Base-by-base conservation (phyloP, 2,329 filamentous ascomycete species). In the Xylariaceae sp. region DNA sequence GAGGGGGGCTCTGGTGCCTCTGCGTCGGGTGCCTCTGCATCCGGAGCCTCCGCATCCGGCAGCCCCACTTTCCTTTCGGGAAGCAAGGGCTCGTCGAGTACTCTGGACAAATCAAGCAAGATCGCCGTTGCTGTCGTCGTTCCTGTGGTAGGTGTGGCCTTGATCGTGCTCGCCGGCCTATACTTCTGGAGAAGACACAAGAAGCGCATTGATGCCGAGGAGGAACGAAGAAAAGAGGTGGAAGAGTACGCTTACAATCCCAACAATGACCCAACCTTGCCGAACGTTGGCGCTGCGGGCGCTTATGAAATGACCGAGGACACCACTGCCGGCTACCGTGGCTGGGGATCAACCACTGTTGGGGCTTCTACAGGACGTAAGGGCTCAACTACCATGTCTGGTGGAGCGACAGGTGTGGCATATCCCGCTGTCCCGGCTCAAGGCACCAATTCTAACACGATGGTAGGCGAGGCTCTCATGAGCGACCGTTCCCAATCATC, bases 241-340 rank as follows among this genome's bases (percentile, higher is more conserved):
- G 93, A 97, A 73, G 94, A 97, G 72, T 97, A 97, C 73, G 88
- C 89, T 37, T 97, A 92, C 79, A 97, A 97, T 73, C 94, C 94
- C n/a, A 97, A 97, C 75, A 88, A 92, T 61, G 92, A 97, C 71
- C 91, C 92, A 0, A 91, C 89, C 0, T 80, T 96, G 10, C 82
- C 77, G 5, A 77, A 77, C 9, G 73, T 82, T 41, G 74, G 74
- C 17, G 70, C 69, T 4, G 84, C 82, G 56, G 82, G 81, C 56
- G 77, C 82, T 48, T 86, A 86, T 67, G 86, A 93, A 72, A 92
- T 92, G 87, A 82, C 85, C 59, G 90, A 96, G 70, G 89, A 91
- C 64, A 82, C 83, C 59, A 82, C 80, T 57, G 83, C 85, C 1
- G 93, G 93, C 52, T 99, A 99, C 76, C 88, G 94, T 66, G 94